Base-by-base conservation (phyloP, 2,329 filamentous ascomycete species). In the Pochonia chlamydosporia region DNA sequence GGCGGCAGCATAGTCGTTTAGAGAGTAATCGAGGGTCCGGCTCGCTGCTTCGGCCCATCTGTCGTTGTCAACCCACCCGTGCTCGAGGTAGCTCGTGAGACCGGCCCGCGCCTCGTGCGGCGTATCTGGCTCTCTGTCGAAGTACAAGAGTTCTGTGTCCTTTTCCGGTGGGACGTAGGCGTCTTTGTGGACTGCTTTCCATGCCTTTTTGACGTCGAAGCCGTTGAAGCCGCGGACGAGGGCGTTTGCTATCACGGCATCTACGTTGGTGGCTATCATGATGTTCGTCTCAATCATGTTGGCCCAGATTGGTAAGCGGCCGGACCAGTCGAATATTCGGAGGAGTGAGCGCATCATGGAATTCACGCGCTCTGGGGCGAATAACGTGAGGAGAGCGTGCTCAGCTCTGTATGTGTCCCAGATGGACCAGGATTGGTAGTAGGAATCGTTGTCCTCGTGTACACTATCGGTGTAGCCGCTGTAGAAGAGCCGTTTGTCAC, bases 351-450 rank as follows among this genome's bases (percentile, higher is more conserved):
- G 62, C 67, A 74, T 73, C 71, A 74, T 74, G 28, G 63, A 59
- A 41, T 73, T 69, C 14, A 74, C 68, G 16, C 68, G 61, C 44
- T 74, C 71, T 0, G 72, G 72, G 0, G 70, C 71, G 42, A 74
- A 71, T 0, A 74, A 48, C 0, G 71, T 69, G 0, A 74, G 54
- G 0, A 74, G 57, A 1, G 69, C 70, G 47, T 74, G 71, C 46
- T 74, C 71, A 1, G 71, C 72, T 4, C 72, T 61, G 51, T 72
- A 75, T 0, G 72, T 75, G 45, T 74, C 72, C 72, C 71, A 74
- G 43, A 74, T 73, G 1, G 69, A 73, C 72, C 71, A 75, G 1
- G 69, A 73, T 50, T 74, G 72, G 49, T 73, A 74, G 53, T 74
- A 75, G 0, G 68, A 71, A 39, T 74, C 70, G 26, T 67, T 61